phyloP scores from a whole-genome alignment of 2,329 filamentous ascomycete genomes.

The Aureobasidium mangrovei region DNA sequence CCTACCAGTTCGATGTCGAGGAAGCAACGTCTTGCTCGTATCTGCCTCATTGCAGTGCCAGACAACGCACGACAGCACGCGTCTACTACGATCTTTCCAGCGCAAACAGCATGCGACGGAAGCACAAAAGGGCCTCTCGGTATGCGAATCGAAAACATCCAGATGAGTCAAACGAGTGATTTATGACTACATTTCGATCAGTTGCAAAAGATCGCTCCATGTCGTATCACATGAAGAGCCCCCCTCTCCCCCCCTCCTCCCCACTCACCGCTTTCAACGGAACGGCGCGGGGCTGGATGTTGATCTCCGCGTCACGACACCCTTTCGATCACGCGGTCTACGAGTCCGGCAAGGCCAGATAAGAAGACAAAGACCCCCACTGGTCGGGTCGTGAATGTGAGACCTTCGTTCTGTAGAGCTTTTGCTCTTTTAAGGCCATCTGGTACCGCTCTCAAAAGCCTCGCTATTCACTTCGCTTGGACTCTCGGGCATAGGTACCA shows the following conservation, averaged over 20 bases:
- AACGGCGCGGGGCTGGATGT: conserved; percentile 1
- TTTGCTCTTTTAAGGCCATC: background rate
- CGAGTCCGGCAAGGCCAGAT: background rate
- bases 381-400: background rate
- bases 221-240: conserved; percentile 10
- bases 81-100: too few species aligned
- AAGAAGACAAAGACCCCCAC: background rate
- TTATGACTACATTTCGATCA: too few species aligned
- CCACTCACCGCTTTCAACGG: conserved; percentile 9
- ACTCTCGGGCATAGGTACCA: too few species aligned
- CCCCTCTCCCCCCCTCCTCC: background rate
- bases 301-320: conserved; percentile 6
- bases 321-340: conserved; percentile 1
- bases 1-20: background rate
- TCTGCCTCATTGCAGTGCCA: background rate
- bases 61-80: too few species aligned
- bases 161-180: too few species aligned
- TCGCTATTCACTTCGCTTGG: too few species aligned
- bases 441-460: too few species aligned
- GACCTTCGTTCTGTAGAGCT: background rate
- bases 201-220: background rate
- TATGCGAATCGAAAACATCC: too few species aligned
- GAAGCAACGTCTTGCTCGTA: conserved; percentile 5
- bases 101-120: too few species aligned
- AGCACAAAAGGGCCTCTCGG: too few species aligned